Base-by-base conservation (phyloP, 106 monocot genomes). In the Allium sativum region DNA sequence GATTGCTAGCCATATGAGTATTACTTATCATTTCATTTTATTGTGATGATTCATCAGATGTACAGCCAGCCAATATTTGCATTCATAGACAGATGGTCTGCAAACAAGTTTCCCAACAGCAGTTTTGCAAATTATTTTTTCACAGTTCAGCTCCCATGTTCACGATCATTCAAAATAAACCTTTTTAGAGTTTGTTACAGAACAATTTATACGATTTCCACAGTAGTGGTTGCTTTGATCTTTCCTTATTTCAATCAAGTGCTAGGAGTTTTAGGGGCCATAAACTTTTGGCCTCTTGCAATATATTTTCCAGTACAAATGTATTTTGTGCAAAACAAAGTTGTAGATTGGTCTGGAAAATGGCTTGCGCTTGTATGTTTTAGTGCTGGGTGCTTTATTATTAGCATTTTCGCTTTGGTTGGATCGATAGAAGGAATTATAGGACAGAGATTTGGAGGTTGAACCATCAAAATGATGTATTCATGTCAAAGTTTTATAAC, bases 231-330 rank as follows among this genome's bases (percentile, higher is more conserved):
- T 20, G 74, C 75, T 7, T 64, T 78, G 68, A 6, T 72, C 12
- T 77, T 84, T 52, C 84, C 84, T 1, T 84, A 77, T 72, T 84
- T 84, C 79, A 80, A 80, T 52, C 44, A 78, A 18, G 74, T 83
- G 0, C 18, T 78, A 68, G 82, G 79, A 10, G 20, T 84, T 10
- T 42, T 84, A 18, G 83, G 83, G 15, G 69, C 86, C 43, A n/a
- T 77, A 31, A 77, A 69, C 44, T 81, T 81, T 56, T 81, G 77
- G 81, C 81, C 81, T 1, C 21, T 81, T 21, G 72, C 81, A 3
- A 70, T 81, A 53, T 76, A 81, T 47, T 81, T 81, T 61, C 76
- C 73, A 0, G 81, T 81, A 15, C 69, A 81, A 62, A 70, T 73
- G 81, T 77, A 76, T 72, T 18, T 73, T 12, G 68, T 66, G 48